Evolutionary conservation across 1,284 basidiomycete genomes (phyloP), one percentile per base, ranked within the genome.

Genomic region (Cerrena zonata): DNA sequence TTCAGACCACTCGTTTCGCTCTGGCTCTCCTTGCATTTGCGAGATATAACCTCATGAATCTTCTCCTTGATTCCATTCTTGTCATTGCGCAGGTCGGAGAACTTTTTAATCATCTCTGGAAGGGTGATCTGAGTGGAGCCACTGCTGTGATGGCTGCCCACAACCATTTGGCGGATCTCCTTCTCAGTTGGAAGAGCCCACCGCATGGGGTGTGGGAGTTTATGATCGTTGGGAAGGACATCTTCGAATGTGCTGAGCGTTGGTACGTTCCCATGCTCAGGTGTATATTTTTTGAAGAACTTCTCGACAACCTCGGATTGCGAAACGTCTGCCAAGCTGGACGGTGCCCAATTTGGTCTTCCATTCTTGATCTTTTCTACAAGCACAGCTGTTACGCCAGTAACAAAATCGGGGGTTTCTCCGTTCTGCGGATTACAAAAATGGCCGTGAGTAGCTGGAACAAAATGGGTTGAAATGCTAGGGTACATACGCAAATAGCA

Each of bases 401-500:
- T 83, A 49, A 73, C 62, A 69, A 97, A 96, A 70, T 97, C 94
- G 23, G 84, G 75, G 61, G 79, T 89, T 34, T 80, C 86, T 53
- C 82, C 85, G 62, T 71, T 80, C 88, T 91, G 58, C n/a, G n/a
- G n/a, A 11, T 36, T n/a, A 11, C 34, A 11, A 11, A 11, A 48
- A 52, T 53, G 44, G 39, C 58, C 51, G 39, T 36, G 5, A 42
- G 22, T 53, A 38, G 42, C 25, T 27, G 26, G 39, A 30, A 13
- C n/a, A 34, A 39, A 37, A 1, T n/a, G 45, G 44, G 39, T n/a
- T n/a, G n/a, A n/a, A n/a, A n/a, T n/a, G n/a, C n/a, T 10, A n/a
- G 11, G 27, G 26, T 3, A 75, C 84, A 70, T 64, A 91, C 90
- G 60, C 89, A 89, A 66, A 79, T 91, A 15, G 88, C 89, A 30